Evolutionary conservation across 2,329 filamentous ascomycete genomes (phyloP).

Genomic region (Botrytis sinoallii): DNA sequence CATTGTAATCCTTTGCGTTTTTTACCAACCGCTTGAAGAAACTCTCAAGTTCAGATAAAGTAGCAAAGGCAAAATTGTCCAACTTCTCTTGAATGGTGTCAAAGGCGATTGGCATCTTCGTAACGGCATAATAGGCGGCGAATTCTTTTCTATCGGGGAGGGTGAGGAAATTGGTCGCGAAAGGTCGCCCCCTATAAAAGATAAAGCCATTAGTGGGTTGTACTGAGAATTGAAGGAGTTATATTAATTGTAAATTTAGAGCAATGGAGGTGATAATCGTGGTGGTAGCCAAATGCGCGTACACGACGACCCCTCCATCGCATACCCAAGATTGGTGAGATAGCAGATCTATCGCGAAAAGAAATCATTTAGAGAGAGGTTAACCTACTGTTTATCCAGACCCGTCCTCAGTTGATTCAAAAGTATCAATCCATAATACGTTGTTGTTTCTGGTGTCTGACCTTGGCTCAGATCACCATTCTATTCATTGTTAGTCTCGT

Average conservation of each 20-base stretch:
- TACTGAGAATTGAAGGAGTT: neutral
- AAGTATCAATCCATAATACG: conserved; percentile 68
- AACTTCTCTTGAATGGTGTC: conserved; percentile 75
- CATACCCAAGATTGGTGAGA: neutral
- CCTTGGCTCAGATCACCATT: conserved; percentile 29
- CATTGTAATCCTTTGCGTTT: conserved; percentile 83
- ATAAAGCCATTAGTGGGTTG: conserved; percentile 20
- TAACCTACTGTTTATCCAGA: conserved; percentile 73
- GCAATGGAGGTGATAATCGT: neutral
- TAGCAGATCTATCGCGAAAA: conserved; percentile 4
- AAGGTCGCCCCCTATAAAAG: conserved; percentile 60
- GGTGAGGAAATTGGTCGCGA: conserved; percentile 72
- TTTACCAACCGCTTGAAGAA: conserved; percentile 85
- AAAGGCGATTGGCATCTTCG: conserved; percentile 75
- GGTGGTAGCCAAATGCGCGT: neutral
- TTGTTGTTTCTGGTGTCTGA: conserved; percentile 68
- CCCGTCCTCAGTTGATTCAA: conserved; percentile 72
- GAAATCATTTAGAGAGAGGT: neutral
- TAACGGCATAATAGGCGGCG: conserved; percentile 74
- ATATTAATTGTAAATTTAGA: neutral
- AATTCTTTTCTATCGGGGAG: conserved; percentile 63
- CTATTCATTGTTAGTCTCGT: conserved; percentile 35
- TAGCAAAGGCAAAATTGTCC: conserved; percentile 63
- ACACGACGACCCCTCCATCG: neutral
- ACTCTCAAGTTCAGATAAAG: conserved; percentile 72